Base-by-base conservation (phyloP, 768 basidiomycete genomes). In the Cantharellus anzutake region DNA sequence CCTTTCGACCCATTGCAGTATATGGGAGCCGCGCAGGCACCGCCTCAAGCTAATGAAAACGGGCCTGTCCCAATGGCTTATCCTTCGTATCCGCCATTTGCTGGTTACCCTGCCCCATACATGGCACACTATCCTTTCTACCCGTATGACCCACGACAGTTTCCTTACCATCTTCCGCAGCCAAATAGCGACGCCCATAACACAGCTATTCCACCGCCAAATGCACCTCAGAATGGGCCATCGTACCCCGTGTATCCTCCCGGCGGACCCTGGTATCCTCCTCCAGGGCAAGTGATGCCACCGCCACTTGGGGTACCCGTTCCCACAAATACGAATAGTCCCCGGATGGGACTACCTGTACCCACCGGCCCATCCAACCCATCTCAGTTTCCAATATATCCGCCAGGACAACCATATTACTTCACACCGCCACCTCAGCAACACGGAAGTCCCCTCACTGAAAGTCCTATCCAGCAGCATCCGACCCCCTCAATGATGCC, bases 381-480 rank as follows among this genome's bases (percentile, higher is more conserved):
- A 29, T 29, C 20, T 2, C 66, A 61, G 11, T 71, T 70, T 52
- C 59, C 61, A 56, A 65, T 68, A 40, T 71, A 69, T 57, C 64
- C 60, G 3, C 68, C 66, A 51, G 68, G 16, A 20, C 53, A 60
- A 16, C 64, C 4, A 62, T 55, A 38, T 65, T 62, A 52, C 38
- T 63, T 61, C 5, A 65, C 65, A 5, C 63, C 61, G 5, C 67
- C 67, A 7, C 64, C 55, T 16, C 63, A 66, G 37, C 66, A 64
- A 51, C 42, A 29, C 16, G n/a, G 35, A 38, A 51, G 38, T 5
- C 4, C 53, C 4, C 62, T 29, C 20, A 29, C 20, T 29, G 20
- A 29, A 29, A 29, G 20, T 29, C 20, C 20, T 29, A 29, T 29
- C 20, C 20, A 29, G 20, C 20, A 29, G 20, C 20, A 29, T 29